Evolutionary conservation across 2,329 filamentous ascomycete species (phyloP), one percentile per base, ranked within the genome.

Genomic region (Grosmannia serpens): DNA sequence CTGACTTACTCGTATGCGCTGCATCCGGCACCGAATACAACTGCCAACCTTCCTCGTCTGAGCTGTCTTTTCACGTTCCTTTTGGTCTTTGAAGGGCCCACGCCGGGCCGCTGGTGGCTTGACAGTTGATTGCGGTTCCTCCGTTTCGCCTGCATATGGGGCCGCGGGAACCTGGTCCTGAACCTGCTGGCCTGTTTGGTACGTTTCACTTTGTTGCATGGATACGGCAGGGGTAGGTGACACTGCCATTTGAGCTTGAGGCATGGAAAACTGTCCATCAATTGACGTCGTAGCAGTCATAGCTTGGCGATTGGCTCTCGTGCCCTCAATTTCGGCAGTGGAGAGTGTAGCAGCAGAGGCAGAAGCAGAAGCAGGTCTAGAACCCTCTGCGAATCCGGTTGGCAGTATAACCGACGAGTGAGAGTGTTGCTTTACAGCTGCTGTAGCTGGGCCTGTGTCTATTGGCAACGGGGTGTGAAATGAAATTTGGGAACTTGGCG

Each of bases 1-100:
- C n/a, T n/a, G 35, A 9, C 79, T 75, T 68, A 84, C 81, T 54
- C 82, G 75, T 64, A 84, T 83, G 50, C 81, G 75, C 63, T 84
- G 82, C 79, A 84, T 83, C 55, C 79, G 75, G 62, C 82, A 85
- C 51, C 81, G 74, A 59, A 84, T 78, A 64, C 82, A 85, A 24
- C 79, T 82, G 10, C 80, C 81, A 22, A 81, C 78, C 57, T 77
- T 78, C 60, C 82, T 74, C 2, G 81, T 84, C 58, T 77, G 72
- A 0, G 82, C 82, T 1, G 81, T 84, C 62, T 77, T 72, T 61
- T 80, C 73, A 27, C 80, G 75, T 33, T 77, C 71, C 11, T 69
- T 70, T n/a, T 73, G 70, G 56, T 80, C 77, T 60, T 75, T 79
- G 68, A 84, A 84, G 2, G 80, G 81, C 0, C 79, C 80, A 13